These are phyloP conservation scores for Trichomonas vaginalis DNA, from an alignment of 208 protist species.

Conservation along the genomic window DNA sequence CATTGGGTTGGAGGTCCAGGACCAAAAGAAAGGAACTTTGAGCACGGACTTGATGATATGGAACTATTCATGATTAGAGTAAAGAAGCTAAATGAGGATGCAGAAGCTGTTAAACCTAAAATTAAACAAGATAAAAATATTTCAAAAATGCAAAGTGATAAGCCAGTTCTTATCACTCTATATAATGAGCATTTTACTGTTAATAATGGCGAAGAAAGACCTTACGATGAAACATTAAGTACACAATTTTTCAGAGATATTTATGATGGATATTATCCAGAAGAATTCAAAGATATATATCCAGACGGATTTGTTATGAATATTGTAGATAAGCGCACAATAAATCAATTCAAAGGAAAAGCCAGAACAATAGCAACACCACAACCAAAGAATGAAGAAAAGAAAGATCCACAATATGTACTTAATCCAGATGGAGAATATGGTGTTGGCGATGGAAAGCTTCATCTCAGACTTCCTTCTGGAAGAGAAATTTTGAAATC, in stretches of 20 bases:
- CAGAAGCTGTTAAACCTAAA: background rate
- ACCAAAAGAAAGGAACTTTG: background rate
- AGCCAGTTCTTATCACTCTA: background rate
- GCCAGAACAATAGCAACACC: background rate
- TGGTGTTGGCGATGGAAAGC: background rate
- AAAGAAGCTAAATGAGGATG: background rate
- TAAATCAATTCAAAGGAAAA: background rate
- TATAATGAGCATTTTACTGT: background rate
- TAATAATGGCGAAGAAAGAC: background rate
- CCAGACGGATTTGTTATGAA: background rate
- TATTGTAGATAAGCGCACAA: background rate
- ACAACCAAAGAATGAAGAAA: background rate
- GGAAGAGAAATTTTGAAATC: background rate
- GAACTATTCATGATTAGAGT: background rate
- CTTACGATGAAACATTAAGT: background rate
- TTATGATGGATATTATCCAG: background rate
- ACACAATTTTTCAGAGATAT: background rate
- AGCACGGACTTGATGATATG: background rate
- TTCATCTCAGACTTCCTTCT: background rate
- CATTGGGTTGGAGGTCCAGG: background rate
- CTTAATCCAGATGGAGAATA: background rate
- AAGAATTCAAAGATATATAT: background rate
- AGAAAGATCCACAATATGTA: background rate
- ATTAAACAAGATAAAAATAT: background rate
- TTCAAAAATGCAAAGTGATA: background rate